Percentiles rank a stretch among this genome's conserved stretches.
These are phyloP conservation scores for Camellia oleifera DNA, from an alignment of 179 eudicot species.

Conservation along the genomic window DNA sequence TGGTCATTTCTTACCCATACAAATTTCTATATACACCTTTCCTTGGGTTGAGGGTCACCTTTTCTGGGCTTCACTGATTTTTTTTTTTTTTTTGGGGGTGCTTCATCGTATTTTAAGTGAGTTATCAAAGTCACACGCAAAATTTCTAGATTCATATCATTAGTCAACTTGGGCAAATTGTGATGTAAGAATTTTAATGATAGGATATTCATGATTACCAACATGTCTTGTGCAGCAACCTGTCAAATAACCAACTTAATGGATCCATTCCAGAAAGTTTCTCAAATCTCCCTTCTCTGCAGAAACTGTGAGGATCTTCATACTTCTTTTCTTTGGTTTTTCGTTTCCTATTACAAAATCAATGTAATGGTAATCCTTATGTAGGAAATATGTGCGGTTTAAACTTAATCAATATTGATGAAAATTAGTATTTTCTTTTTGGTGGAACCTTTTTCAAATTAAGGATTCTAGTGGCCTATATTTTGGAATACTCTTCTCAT, in stretches of 20 bases:
- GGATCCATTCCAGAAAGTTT: slow-evolving; percentile 66
- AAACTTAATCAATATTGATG: not conserved
- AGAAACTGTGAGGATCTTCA: slow-evolving; percentile 55
- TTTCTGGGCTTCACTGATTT: not conserved
- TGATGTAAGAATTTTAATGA: not conserved
- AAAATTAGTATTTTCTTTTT: not conserved
- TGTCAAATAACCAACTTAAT: slow-evolving; percentile 63
- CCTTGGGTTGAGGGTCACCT: too few species aligned
- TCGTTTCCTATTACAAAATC: not conserved
- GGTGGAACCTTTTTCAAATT: not conserved
- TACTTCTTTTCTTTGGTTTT: not conserved
- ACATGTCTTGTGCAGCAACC: slow-evolving; percentile 36
- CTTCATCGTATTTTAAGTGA: not conserved
- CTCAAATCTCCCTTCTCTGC: slow-evolving; percentile 63
- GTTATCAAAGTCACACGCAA: not conserved
- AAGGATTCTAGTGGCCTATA: not conserved
- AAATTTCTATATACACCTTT: not conserved
- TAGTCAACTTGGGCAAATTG: not conserved
- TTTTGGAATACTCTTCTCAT: not conserved
- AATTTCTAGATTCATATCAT: not conserved
- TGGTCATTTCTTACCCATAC: not conserved
- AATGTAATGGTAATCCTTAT: not conserved
- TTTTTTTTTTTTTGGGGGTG: not conserved
- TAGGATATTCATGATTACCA: slow-evolving; percentile 1
- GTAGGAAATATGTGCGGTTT: slow-evolving; percentile 5